These are phyloP conservation scores for Paramecium pentaurelia DNA, from an alignment of 73 alveolate species.

Conservation along the genomic window DNA sequence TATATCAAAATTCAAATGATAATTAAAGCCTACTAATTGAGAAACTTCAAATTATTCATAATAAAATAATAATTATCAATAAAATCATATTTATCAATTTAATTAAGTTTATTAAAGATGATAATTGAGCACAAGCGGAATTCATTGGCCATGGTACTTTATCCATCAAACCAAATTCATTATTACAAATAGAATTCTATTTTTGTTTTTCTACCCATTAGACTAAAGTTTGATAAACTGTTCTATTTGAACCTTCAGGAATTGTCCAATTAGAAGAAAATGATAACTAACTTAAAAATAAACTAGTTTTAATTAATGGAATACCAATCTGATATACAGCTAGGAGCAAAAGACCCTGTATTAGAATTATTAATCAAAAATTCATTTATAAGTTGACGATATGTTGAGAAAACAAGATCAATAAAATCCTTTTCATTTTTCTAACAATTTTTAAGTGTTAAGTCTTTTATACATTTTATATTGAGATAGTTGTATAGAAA, in stretches of 20 bases:
- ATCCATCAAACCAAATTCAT: not conserved
- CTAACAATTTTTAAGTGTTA: not conserved
- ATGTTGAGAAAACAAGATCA: not conserved
- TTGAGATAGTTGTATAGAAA: not conserved
- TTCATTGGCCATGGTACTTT: not conserved
- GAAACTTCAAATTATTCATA: not conserved
- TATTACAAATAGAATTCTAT: not conserved
- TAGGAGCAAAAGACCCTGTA: constrained; percentile 15
- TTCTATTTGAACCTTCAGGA: not conserved
- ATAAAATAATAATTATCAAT: not conserved
- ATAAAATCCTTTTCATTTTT: not conserved
- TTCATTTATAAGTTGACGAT: not conserved
- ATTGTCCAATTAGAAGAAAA: not conserved
- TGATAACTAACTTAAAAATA: not conserved
- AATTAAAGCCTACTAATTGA: not conserved
- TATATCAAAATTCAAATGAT: not conserved
- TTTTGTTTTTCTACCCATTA: not conserved
- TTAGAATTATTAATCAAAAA: not conserved
- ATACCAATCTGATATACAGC: constrained; percentile 4
- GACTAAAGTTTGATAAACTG: not conserved
- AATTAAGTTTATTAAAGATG: not conserved
- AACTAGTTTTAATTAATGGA: not conserved
- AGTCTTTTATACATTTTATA: not conserved
- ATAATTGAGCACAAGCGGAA: not conserved
- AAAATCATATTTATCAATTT: not conserved